Conservation (phyloP, 805 yeast genomes). For the Myxozyma lipomycoides region DNA sequence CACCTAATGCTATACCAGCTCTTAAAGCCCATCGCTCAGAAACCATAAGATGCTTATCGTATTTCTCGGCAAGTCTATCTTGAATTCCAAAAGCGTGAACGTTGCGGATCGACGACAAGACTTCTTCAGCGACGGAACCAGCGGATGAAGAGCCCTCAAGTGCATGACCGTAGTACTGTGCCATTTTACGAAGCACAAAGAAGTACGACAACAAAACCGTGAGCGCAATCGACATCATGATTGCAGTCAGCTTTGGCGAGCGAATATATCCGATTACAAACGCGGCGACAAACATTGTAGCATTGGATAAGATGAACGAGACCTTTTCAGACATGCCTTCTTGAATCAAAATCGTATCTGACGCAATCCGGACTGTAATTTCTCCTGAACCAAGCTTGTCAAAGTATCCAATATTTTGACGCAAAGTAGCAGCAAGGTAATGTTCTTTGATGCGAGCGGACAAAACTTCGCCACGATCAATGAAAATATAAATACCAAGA, state of each 20-base stretch:
- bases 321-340: slow-evolving; percentile 44
- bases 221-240: slow-evolving; percentile 36
- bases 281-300: slow-evolving; percentile 41
- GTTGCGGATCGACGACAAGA: slow-evolving; percentile 40
- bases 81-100: slow-evolving; percentile 44
- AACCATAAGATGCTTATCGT: slow-evolving; percentile 17
- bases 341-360: slow-evolving; percentile 42
- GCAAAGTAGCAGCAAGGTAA: slow-evolving; percentile 38
- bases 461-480: slow-evolving; percentile 42
- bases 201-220: slow-evolving; percentile 34
- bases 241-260: slow-evolving; percentile 39
- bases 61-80: slow-evolving; percentile 34
- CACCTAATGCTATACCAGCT: slow-evolving; percentile 9
- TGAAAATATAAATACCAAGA: slow-evolving; percentile 38
- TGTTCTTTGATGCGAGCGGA: slow-evolving; percentile 41
- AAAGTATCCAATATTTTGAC: slow-evolving; percentile 44
- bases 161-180: slow-evolving; percentile 9
- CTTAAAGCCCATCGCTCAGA: slow-evolving; percentile 13
- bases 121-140: slow-evolving; percentile 43
- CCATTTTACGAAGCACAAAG: slow-evolving; percentile 33
- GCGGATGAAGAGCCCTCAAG: slow-evolving; percentile 19
- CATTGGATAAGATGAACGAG: slow-evolving; percentile 38
- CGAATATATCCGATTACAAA: slow-evolving; percentile 38
- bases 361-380: slow-evolving; percentile 42
- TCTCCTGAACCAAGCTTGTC: slow-evolving; percentile 43